These are phyloP conservation scores for Cercospora zeae-maydis DNA, from an alignment of 2,329 filamentous ascomycete genomes.

Conservation along the genomic window DNA sequence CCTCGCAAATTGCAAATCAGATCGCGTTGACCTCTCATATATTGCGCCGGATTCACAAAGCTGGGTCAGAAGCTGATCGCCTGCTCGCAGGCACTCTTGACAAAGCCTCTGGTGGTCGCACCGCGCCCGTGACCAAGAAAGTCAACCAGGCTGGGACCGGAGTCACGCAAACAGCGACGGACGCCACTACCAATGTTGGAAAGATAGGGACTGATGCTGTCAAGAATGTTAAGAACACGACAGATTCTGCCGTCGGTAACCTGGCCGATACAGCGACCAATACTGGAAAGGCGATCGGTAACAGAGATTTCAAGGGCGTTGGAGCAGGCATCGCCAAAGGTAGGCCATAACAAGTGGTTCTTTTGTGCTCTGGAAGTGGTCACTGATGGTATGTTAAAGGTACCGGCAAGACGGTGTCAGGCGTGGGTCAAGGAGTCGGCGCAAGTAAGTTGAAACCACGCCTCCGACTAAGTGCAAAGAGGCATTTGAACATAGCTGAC, in stretches of 20 bases:
- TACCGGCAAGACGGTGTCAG: constrained; percentile 27
- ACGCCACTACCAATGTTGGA: constrained; percentile 38
- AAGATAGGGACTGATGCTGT: constrained; percentile 34
- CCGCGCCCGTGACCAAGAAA: constrained; percentile 34
- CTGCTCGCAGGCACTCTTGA: constrained; percentile 31
- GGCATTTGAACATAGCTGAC: not conserved
- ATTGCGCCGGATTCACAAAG: not conserved
- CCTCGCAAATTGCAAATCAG: constrained; percentile 7
- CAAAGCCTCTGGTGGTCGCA: constrained; percentile 34
- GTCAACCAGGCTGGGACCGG: constrained; percentile 36
- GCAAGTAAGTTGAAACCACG: not conserved
- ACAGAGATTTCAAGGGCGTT: constrained; percentile 34
- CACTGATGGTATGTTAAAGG: constrained; percentile 17
- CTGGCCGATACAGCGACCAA: constrained; percentile 30
- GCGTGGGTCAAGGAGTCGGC: constrained; percentile 25
- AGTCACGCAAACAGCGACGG: constrained; percentile 35
- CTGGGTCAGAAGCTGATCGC: constrained; percentile 10
- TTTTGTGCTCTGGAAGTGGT: not conserved
- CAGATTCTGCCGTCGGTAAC: constrained; percentile 28
- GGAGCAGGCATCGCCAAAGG: constrained; percentile 24
- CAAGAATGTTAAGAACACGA: constrained; percentile 36
- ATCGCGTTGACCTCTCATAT: not conserved
- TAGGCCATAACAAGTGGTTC: not conserved
- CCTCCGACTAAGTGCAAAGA: not conserved
- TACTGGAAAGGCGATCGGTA: constrained; percentile 26